These are phyloP conservation scores for Andrographis paniculata DNA, from an alignment of 305 asterid species.

Conservation along the genomic window DNA sequence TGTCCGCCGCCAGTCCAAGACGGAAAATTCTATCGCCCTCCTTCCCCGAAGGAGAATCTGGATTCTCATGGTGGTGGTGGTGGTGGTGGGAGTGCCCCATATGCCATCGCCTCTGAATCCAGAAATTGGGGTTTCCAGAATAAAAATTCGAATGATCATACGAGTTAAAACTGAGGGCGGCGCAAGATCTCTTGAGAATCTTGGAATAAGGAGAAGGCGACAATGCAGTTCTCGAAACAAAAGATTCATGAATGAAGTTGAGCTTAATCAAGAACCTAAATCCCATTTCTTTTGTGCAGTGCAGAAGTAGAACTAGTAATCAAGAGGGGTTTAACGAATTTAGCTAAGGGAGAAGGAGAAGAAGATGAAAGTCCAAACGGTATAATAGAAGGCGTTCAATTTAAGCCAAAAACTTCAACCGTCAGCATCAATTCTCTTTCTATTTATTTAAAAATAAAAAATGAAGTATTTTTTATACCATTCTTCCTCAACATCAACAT, in stretches of 20 bases:
- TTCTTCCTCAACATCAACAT: no score
- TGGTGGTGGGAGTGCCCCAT: constrained; percentile 59
- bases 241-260: constrained; percentile 27
- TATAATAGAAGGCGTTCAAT: no score
- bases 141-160: constrained; percentile 16
- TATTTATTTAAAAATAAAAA: no score
- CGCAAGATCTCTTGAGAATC: constrained; percentile 12
- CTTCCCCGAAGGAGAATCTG: constrained; percentile 37
- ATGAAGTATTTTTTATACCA: no score
- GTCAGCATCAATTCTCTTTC: no score
- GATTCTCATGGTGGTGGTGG: constrained; percentile 45
- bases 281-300: constrained; percentile 30
- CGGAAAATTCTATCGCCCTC: constrained; percentile 88
- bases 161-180: constrained; percentile 19
- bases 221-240: constrained; percentile 21
- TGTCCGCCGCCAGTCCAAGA: constrained; percentile 80
- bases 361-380: not conserved
- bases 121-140: constrained; percentile 42
- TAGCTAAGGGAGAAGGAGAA: not conserved
- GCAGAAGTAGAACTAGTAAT: not conserved
- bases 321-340: not conserved
- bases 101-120: constrained; percentile 66
- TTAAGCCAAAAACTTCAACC: no score
- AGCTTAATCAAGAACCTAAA: constrained; percentile 36
- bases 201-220: constrained; percentile 15